Base-by-base conservation (phyloP, 371 early-diverging fungal species). In the Mortierella sp. region DNA sequence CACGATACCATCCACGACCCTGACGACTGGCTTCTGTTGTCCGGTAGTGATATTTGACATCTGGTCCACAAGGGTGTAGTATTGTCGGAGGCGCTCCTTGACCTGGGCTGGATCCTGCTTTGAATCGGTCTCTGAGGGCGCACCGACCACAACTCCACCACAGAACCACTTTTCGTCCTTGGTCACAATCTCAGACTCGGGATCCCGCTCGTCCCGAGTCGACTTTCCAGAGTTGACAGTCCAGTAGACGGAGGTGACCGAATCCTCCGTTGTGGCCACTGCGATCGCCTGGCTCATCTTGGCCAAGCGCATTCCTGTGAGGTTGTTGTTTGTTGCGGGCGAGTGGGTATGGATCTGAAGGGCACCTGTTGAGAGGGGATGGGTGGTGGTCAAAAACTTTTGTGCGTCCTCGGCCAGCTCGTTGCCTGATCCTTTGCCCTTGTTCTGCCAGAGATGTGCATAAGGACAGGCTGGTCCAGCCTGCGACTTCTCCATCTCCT, bases 371-470 rank as follows among this genome's bases (percentile, higher is more conserved):
- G 81, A 81, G 13, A 74, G 71, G 58, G 81, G 81, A 0, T 63
- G 31, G 22, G 77, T 81, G 8, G 65, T 58, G 31, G 77, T 73
- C 55, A 81, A 13, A 64, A 81, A 77, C 43, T 77, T 70, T 64
- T 70, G 58, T 3, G 81, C 45, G 58, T 81, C 77, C 45, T 81
- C 81, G 16, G 67, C 66, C 19, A 77, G 29, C 8, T 81, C 81
- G 52, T 47, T 77, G 13, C 74, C 68, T 9, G 77, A 44, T 68
- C 88, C 85, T 77, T 80, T 86, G 31, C 83, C 80, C 68, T 89
- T 90, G 80, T 90, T 85, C 74, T 89, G 87, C 91, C 91, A 91
- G 22, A 88, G 77, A 64, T 90, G 89, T 19, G 91, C 91, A 85
- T 85, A 91, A n/a, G 91, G 91, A 73, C 91, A 91, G 0, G 82